These are phyloP conservation scores for Sclerotinia sclerotiorum DNA, from an alignment of 2,329 filamentous ascomycete species.

Conservation along the genomic window DNA sequence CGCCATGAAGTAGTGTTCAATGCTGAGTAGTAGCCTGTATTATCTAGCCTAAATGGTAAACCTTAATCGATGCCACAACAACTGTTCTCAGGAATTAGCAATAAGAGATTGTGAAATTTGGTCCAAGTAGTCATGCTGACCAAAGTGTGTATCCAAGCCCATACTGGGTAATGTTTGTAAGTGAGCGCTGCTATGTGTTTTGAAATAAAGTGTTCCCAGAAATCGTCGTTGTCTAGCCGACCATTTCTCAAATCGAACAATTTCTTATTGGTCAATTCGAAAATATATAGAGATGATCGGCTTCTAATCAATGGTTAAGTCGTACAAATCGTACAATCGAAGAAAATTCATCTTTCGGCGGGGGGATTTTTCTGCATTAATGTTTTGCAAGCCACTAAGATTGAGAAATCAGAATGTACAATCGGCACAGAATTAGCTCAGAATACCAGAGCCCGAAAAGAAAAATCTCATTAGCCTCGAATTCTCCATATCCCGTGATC, in stretches of 20 bases:
- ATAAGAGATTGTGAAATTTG: not conserved
- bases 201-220: too few species aligned
- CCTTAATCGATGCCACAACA: fast-evolving
- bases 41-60: too few species aligned
- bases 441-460: not conserved
- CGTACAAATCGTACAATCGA: too few species aligned
- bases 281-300: not conserved
- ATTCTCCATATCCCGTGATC: not conserved
- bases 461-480: not conserved
- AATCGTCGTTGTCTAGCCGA: not conserved
- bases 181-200: not conserved
- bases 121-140: too few species aligned
- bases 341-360: too few species aligned
- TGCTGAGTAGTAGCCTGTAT: too few species aligned
- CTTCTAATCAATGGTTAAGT: fast-evolving
- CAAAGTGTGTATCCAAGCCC: not conserved
- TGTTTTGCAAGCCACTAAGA: not conserved
- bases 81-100: not conserved
- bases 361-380: not conserved
- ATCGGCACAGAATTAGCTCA: not conserved
- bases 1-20: not conserved
- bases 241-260: not conserved
- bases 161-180: too few species aligned
- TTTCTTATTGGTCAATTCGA: too few species aligned
- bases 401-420: not conserved